Evolutionary conservation across 169 alveolate genomes (phyloP), one percentile per base, ranked within the genome.

Genomic region (Eimeria brunetti): DNA sequence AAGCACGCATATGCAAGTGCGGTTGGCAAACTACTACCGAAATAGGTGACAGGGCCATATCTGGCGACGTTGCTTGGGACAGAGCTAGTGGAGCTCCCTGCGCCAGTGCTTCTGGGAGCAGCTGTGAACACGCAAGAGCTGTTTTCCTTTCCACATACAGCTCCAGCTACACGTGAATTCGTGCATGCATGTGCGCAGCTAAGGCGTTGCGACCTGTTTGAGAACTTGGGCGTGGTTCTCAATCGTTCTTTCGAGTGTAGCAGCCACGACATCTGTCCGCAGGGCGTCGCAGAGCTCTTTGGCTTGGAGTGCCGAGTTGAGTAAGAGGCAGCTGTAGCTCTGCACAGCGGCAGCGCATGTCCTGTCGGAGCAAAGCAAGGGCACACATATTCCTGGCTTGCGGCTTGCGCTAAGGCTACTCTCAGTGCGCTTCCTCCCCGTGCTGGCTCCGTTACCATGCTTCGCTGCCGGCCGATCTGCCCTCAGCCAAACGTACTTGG

Each of bases 261-360:
- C 76, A 18, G 88, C 96, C 56, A 94, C 96, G 41, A 94, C 94
- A 81, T 94, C 96, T 44, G 90, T 69, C 75, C 96, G 93, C 9
- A 94, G 67, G 30, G 96, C 93, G 24, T 84, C 93, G 12, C 94
- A 89, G 84, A 67, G 75, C 44, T 94, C 96, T 49, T 83, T 60
- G 64, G 91, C 89, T 51, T 84, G 96, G 9, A 62, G 78, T 2
- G 96, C 92, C 33, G 94, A 60, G 41, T 46, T 88, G 46, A 67
- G 83, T 30, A 88, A 62, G 24, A 88, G 69, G 20, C 64, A 60
- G 20, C 94, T 49, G 73, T 81, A 81, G 12, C 89, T 53, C 71
- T 81, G 49, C 56, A 53, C 89, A 56, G 89, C 89, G 36, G 89
- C 73, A 36, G 89, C 89, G 69, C 89, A 81, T 81, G 89, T 81